Conservation (phyloP, 2,329 filamentous ascomycete species). For the Raffaelea deltoideospora region DNA sequence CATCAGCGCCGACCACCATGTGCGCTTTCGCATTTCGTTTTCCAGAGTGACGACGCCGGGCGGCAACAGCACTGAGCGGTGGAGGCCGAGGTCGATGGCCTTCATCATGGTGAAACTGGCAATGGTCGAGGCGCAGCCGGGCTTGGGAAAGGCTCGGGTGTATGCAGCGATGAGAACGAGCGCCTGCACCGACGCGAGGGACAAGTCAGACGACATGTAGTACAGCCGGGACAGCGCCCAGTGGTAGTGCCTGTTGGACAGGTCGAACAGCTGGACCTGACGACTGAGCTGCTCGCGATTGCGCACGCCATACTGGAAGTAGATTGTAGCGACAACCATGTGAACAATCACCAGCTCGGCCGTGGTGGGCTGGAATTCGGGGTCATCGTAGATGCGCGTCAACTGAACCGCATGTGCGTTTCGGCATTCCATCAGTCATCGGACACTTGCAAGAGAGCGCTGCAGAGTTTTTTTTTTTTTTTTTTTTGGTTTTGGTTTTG, state of each 20-base stretch:
- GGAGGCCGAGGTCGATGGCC: conserved; percentile 61
- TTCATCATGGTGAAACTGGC: conserved; percentile 48
- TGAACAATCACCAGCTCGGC: conserved; percentile 58
- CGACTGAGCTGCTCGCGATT: conserved; percentile 43
- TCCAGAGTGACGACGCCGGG: conserved; percentile 39
- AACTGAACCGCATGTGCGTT: conserved; percentile 36
- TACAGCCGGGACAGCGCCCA: conserved; percentile 56
- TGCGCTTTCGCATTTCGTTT: conserved; percentile 61
- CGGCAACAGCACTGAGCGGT: conserved; percentile 47
- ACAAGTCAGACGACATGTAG: conserved; percentile 45
- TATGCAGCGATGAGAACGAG: conserved; percentile 57
- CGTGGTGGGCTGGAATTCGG: conserved; percentile 41
- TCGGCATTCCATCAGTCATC: too few species aligned
- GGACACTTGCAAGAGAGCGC: too few species aligned
- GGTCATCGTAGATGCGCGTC: conserved; percentile 54
- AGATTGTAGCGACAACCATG: conserved; percentile 66
- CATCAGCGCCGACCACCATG: conserved; percentile 59
- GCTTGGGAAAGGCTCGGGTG: conserved; percentile 64
- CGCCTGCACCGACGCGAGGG: conserved; percentile 55
- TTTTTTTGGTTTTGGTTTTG: too few species aligned
- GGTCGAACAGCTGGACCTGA: conserved; percentile 39
- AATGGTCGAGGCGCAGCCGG: conserved; percentile 57
- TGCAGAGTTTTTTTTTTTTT: too few species aligned
- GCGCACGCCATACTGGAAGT: conserved; percentile 60
- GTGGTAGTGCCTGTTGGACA: conserved; percentile 66